Conservation (phyloP, 805 yeast genomes). For the Dipodascus geniculatus region DNA sequence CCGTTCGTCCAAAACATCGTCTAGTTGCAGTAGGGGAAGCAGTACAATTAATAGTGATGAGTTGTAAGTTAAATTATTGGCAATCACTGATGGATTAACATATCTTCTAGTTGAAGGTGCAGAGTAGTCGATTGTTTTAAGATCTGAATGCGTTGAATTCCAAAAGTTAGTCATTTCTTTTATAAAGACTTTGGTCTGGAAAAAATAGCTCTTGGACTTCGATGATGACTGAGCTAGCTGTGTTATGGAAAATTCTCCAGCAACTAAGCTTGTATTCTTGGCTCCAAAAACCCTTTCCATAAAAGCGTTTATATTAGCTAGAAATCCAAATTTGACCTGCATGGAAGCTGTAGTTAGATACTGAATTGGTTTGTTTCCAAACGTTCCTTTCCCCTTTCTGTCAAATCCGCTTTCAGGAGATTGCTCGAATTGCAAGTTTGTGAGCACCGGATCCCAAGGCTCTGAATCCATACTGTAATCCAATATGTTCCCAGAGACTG, state of each 20-base stretch:
- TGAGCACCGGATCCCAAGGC: slow-evolving; percentile 1
- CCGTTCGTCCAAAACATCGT: background rate
- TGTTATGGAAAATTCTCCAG: background rate
- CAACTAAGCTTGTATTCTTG: background rate
- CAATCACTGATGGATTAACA: background rate
- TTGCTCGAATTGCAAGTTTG: background rate
- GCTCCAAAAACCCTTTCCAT: background rate
- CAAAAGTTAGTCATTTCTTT: slow-evolving; percentile 1
- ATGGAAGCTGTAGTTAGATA: background rate
- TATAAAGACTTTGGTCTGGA: background rate
- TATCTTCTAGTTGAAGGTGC: background rate
- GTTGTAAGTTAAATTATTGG: background rate
- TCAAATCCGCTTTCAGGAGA: background rate
- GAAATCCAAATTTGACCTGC: background rate
- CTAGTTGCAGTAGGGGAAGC: background rate
- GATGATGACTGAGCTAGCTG: background rate
- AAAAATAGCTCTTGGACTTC: background rate
- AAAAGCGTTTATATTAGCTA: background rate
- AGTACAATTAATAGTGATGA: background rate
- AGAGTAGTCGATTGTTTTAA: background rate
- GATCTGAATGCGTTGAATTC: background rate
- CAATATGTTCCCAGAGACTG: background rate
- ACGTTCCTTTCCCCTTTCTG: background rate
- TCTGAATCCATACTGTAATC: slow-evolving; percentile 2
- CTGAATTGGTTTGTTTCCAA: background rate